Percentiles rank a stretch among this genome's conserved stretches.
Conservation (phyloP, 768 basidiomycete genomes). For the Russula sp. region DNA sequence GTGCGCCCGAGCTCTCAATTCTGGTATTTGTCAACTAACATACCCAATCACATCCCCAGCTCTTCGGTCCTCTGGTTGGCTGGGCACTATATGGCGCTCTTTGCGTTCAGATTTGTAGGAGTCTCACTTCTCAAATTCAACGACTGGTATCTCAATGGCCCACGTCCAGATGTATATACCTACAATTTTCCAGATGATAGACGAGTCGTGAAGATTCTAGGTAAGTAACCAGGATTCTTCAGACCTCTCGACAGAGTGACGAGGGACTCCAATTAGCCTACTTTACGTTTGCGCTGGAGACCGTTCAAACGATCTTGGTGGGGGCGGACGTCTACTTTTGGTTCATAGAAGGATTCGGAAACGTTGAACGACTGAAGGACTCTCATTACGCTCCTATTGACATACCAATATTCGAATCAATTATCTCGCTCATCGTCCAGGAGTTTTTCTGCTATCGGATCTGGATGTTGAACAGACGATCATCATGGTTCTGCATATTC, state of each 20-base stretch:
- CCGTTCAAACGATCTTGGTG: not conserved
- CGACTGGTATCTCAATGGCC: not conserved
- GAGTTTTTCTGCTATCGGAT: not conserved
- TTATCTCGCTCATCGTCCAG: not conserved
- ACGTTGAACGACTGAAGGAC: not conserved
- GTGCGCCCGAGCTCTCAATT: not conserved
- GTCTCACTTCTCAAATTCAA: not conserved
- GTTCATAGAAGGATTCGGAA: conserved; percentile 3
- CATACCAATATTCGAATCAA: not conserved
- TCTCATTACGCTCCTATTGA: not conserved
- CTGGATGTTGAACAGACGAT: not conserved
- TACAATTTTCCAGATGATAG: not conserved
- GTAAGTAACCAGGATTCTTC: not conserved
- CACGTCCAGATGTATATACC: not conserved
- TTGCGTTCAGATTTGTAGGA: conserved; percentile 27
- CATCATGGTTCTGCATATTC: not conserved
- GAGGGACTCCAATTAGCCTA: not conserved
- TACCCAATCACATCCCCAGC: not conserved
- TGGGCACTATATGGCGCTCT: conserved; percentile 27
- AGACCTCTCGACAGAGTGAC: not conserved
- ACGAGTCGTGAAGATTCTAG: not conserved
- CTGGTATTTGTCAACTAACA: not conserved
- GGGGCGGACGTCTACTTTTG: conserved; percentile 2
- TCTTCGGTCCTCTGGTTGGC: conserved; percentile 21
- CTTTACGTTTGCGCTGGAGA: not conserved